These are phyloP conservation scores for Laburnicola sp. DNA, from an alignment of 2,329 filamentous ascomycete genomes.

Conservation along the genomic window DNA sequence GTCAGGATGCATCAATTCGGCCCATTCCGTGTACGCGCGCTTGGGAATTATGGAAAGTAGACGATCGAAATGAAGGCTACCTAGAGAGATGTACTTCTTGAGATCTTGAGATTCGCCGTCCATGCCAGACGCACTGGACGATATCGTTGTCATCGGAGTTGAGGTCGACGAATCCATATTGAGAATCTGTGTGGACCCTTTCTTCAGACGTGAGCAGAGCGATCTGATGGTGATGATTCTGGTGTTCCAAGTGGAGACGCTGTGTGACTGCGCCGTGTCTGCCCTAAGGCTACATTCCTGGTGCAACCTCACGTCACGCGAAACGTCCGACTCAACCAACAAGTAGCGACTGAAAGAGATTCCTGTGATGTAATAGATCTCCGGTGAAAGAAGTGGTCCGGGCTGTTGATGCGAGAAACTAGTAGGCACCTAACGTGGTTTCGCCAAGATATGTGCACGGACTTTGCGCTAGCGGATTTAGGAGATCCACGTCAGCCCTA, in stretches of 20 bases:
- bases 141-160: slow-evolving; percentile 17
- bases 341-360: too few species aligned
- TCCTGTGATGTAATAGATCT: too few species aligned
- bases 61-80: slow-evolving; percentile 34
- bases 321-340: too few species aligned
- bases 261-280: too few species aligned
- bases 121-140: slow-evolving; percentile 7
- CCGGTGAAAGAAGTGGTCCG: too few species aligned
- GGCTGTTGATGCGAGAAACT: too few species aligned
- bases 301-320: too few species aligned
- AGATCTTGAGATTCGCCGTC: slow-evolving; percentile 22
- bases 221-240: background rate
- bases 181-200: background rate
- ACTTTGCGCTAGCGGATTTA: too few species aligned
- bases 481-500: too few species aligned
- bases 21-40: slow-evolving; percentile 22
- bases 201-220: background rate
- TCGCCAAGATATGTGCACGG: too few species aligned
- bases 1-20: slow-evolving; percentile 24
- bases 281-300: too few species aligned
- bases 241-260: background rate
- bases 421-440: too few species aligned
- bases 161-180: slow-evolving; percentile 8
- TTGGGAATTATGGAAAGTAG: background rate
- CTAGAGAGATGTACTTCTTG: slow-evolving; percentile 40